phyloP scores from a whole-genome alignment of 2,329 filamentous ascomycete species.

The Fusarium ambrosium region DNA sequence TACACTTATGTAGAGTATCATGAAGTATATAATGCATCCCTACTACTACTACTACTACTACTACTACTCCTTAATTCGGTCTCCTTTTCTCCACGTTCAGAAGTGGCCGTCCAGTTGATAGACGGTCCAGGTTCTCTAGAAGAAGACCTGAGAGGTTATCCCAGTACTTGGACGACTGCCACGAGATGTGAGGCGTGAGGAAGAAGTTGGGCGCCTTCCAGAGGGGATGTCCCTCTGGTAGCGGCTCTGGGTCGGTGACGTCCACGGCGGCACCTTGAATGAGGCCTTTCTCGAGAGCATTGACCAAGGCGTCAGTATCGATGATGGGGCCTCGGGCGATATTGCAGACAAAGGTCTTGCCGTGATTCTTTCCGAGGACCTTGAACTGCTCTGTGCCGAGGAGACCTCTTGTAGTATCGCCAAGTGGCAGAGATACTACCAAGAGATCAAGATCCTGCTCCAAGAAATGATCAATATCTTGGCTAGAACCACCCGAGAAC shows the following conservation, averaged over 20 bases:
- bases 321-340: constrained; percentile 69
- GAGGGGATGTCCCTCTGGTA: constrained; percentile 73
- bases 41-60: background rate
- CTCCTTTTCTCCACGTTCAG: constrained; percentile 44
- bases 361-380: constrained; percentile 47
- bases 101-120: constrained; percentile 45
- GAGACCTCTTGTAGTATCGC: constrained; percentile 40
- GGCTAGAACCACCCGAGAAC: constrained; percentile 55
- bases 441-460: constrained; percentile 59
- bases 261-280: constrained; percentile 74
- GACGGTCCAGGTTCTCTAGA: constrained; percentile 48
- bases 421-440: constrained; percentile 57
- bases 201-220: constrained; percentile 76
- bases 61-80: background rate
- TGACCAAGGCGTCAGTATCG: constrained; percentile 65
- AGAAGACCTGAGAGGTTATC: constrained; percentile 46
- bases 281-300: constrained; percentile 60
- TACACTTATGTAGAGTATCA: background rate
- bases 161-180: constrained; percentile 49
- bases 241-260: constrained; percentile 79
- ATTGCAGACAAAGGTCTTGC: constrained; percentile 71
- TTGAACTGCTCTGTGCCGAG: constrained; percentile 61
- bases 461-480: constrained; percentile 58
- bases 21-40: background rate
- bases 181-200: constrained; percentile 61